A percentile compares a stretch with the other conserved stretches of the same genome.
These are phyloP conservation scores for Geotrichum reessii DNA, from an alignment of 1,139 yeast genomes.

Conservation along the genomic window DNA sequence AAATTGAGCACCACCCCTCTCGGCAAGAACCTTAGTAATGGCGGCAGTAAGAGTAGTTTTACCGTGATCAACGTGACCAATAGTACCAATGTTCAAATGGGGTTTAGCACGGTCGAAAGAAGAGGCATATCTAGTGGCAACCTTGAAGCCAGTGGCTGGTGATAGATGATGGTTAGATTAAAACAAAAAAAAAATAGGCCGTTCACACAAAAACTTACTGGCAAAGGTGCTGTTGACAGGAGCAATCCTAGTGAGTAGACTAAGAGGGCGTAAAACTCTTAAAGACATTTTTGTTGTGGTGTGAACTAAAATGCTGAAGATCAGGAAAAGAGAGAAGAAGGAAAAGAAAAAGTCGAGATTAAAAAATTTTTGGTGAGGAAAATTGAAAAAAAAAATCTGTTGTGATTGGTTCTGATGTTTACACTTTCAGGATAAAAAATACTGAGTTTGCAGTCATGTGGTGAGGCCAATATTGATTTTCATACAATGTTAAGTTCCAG, in stretches of 20 bases:
- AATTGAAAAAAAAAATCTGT: not conserved
- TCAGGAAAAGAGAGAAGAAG: not conserved
- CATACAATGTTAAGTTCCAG: too few species aligned
- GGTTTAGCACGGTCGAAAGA: constrained; percentile 53
- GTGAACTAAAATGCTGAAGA: not conserved
- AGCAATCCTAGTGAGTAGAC: constrained; percentile 10
- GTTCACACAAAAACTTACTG: constrained; percentile 1
- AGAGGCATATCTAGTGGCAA: constrained; percentile 21
- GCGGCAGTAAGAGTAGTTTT: constrained; percentile 98
- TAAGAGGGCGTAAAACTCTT: constrained; percentile 14
- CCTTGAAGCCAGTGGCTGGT: constrained; percentile 6
- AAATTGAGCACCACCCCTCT: constrained; percentile 86
- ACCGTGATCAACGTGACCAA: constrained; percentile 97
- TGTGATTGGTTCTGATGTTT: constrained; percentile 11
- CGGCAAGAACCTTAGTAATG: constrained; percentile 88
- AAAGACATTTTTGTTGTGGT: constrained; percentile 9
- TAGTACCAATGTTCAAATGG: constrained; percentile 93
- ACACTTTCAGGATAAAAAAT: not conserved
- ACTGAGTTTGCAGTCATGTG: constrained; percentile 1
- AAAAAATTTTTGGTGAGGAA: not conserved
- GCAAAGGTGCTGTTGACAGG: constrained; percentile 9
- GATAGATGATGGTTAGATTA: not conserved
- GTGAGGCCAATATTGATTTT: not conserved
- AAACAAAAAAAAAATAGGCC: not conserved
- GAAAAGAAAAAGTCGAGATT: not conserved